A percentile compares a stretch with the other conserved stretches of the same genome.
phyloP scores from a whole-genome alignment of 495 filamentous ascomycete species.

The Wilcoxina mikolae region DNA sequence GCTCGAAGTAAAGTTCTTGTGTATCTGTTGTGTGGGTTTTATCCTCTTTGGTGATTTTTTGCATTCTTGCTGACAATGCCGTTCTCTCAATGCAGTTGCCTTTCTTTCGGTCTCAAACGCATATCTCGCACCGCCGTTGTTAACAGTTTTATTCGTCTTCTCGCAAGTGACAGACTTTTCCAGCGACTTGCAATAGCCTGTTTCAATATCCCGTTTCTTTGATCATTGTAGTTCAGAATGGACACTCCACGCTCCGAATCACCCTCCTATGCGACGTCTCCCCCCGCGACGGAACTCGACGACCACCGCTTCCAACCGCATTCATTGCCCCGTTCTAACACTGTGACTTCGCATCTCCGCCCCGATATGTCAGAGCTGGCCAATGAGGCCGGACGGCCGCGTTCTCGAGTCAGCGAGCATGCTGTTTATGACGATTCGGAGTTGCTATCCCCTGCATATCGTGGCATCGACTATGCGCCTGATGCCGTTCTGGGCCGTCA shows the following conservation, averaged over 20 bases:
- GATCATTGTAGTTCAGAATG: constrained; percentile 18
- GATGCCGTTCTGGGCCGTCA: constrained; percentile 28
- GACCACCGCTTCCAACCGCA: constrained; percentile 75
- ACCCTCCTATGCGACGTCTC: constrained; percentile 35
- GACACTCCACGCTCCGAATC: constrained; percentile 48
- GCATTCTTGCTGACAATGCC: neutral
- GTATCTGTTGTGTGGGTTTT: neutral
- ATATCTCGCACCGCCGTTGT: neutral
- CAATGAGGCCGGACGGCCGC: constrained; percentile 34
- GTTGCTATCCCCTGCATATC: constrained; percentile 34
- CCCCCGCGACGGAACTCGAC: constrained; percentile 77
- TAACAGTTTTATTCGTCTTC: neutral
- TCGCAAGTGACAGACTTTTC: neutral
- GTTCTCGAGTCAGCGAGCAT: constrained; percentile 60
- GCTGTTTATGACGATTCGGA: constrained; percentile 57
- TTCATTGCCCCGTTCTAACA: constrained; percentile 38
- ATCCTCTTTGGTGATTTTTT: neutral
- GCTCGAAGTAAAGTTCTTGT: neutral
- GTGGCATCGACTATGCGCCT: constrained; percentile 33
- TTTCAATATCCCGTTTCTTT: neutral
- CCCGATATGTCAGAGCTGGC: constrained; percentile 31
- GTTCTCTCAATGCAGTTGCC: neutral
- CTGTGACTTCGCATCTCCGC: constrained; percentile 32
- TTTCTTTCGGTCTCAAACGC: neutral
- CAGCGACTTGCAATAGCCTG: neutral